phyloP scores from a whole-genome alignment of 495 filamentous ascomycete genomes.

The Delitschia confertaspora region DNA sequence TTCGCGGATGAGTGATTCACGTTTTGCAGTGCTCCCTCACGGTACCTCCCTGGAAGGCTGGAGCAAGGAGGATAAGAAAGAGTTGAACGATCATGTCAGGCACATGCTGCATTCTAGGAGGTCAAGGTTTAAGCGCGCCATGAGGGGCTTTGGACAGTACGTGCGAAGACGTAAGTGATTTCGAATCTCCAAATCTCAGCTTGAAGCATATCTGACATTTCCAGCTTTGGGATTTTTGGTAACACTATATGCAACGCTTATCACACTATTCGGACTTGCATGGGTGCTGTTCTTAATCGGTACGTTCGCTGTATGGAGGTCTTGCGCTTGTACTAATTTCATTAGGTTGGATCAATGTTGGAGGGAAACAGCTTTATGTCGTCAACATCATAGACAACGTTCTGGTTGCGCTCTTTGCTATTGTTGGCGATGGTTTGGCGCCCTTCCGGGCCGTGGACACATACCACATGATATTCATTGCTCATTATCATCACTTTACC shows the following conservation, averaged over 20 bases:
- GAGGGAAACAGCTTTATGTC: constrained; percentile 55
- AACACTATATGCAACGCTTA: constrained; percentile 68
- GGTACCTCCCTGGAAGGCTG: constrained; percentile 59
- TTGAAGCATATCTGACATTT: constrained; percentile 14
- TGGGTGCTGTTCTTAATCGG: constrained; percentile 80
- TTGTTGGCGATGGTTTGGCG: constrained; percentile 68
- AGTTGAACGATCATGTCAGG: constrained; percentile 71
- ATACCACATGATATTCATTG: constrained; percentile 70
- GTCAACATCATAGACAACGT: constrained; percentile 71
- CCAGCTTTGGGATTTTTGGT: constrained; percentile 63
- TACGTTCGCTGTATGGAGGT: constrained; percentile 14
- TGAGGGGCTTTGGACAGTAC: constrained; percentile 71
- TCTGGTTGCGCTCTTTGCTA: constrained; percentile 65
- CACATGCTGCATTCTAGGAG: constrained; percentile 73
- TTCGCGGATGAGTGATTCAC: constrained; percentile 37
- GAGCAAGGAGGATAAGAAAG: constrained; percentile 56
- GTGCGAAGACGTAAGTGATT: constrained; percentile 51
- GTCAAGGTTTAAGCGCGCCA: constrained; percentile 62
- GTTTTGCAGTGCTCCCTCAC: constrained; percentile 55
- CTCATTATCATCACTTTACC: constrained; percentile 56
- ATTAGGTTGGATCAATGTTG: constrained; percentile 70
- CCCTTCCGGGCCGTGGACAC: constrained; percentile 72
- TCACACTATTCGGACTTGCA: constrained; percentile 69
- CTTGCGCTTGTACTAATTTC: neutral
- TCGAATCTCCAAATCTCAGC: neutral